These are phyloP conservation scores for Didymella glomerata DNA, from an alignment of 2,329 filamentous ascomycete genomes.

Conservation along the genomic window DNA sequence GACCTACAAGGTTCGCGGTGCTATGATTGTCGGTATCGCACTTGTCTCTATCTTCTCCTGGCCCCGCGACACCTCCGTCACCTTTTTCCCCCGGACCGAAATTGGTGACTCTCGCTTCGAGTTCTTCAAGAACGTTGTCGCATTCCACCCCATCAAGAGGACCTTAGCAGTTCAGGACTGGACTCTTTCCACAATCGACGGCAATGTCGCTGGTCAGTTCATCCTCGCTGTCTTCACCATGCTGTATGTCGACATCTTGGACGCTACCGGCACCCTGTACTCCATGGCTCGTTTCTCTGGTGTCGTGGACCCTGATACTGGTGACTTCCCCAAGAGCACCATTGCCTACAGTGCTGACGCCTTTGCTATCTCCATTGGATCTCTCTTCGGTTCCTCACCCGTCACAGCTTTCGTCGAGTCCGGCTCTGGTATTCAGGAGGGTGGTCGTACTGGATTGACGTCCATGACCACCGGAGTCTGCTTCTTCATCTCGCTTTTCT, in stretches of 20 bases:
- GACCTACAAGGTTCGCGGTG: constrained; percentile 86
- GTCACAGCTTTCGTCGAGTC: constrained; percentile 89
- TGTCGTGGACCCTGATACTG: constrained; percentile 79
- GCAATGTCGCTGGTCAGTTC: constrained; percentile 75
- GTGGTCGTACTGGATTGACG: constrained; percentile 82
- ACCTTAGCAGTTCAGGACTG: constrained; percentile 77
- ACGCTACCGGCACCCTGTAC: constrained; percentile 82
- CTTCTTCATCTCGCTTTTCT: constrained; percentile 83
- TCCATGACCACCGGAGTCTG: constrained; percentile 79
- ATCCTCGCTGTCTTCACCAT: constrained; percentile 86
- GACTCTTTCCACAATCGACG: constrained; percentile 61
- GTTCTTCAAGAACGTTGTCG: constrained; percentile 88
- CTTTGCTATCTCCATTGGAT: constrained; percentile 79
- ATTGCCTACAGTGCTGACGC: constrained; percentile 86
- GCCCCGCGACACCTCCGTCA: constrained; percentile 78
- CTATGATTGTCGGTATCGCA: constrained; percentile 82
- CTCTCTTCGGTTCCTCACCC: constrained; percentile 78
- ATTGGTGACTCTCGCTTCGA: constrained; percentile 76
- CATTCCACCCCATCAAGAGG: constrained; percentile 78
- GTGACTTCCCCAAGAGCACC: constrained; percentile 88
- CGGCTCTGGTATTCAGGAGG: constrained; percentile 86
- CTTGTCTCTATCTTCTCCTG: constrained; percentile 88
- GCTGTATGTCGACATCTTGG: constrained; percentile 88
- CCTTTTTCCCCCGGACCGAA: constrained; percentile 78
- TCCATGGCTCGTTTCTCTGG: constrained; percentile 87